Base-by-base conservation (phyloP, 305 asterid species). In the Petunia hybrid region DNA sequence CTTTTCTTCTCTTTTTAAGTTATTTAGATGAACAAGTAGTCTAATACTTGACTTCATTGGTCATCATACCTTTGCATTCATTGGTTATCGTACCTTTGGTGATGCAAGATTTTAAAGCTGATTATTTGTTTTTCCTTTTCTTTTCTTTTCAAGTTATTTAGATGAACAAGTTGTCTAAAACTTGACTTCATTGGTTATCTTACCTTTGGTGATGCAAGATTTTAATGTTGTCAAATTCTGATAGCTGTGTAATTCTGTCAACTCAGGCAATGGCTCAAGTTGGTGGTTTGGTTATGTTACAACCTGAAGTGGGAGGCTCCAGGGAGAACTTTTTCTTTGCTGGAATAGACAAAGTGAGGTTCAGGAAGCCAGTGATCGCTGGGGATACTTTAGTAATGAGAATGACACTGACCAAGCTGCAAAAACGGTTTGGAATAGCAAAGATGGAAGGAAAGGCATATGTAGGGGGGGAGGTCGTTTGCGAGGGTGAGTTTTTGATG, bases 231-330 rank as follows among this genome's bases (percentile, higher is more conserved):
- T 41, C 71, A 51, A 64, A 53, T 40, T 77, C 16, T 84, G 61
- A 83, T 43, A 48, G 7, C 38, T 80, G 68, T 79, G 8, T 57
- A 74, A 56, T 82, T 85, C 78, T 60, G 68, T 57, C 82, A 51
- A 48, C 85, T 60, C 87, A 95, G 98, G 99, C 99, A 84, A 87
- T 95, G 97, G 99, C 98, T 64, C 99, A 95, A 88, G 98, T 95
- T 35, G 99, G 99, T 41, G 97, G 99, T 40, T 35, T 96, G 86
- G 95, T 94, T 45, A 91, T 94, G 97, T 94, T 95, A 70, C 97
- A 91, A 79, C 97, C 97, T 14, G 99, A 93, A 84, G 94, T 93
- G 67, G 99, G 97, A 85, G 98, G 97, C 7, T 90, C 98, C 1
- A 90, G 91, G 0, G 90, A 87, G 1, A 92, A 87, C 76, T 92